Evolutionary conservation across 805 yeast genomes (phyloP).

Genomic region (Wickerhamomyces tratensis): DNA sequence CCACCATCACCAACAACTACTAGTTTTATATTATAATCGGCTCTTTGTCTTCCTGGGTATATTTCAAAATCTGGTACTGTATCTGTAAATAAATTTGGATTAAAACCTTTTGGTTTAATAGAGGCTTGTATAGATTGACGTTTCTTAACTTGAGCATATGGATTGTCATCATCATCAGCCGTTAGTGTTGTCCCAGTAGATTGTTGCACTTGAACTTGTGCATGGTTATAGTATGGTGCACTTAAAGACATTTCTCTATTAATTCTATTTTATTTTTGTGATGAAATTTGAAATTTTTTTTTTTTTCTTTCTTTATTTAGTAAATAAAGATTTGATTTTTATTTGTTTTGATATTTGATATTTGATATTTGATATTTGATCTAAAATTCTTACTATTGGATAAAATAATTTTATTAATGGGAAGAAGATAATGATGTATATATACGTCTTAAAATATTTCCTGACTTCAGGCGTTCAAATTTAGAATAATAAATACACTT

Average conservation of each 20-base stretch:
- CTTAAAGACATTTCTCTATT: neutral
- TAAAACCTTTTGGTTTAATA: no score
- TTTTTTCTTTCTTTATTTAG: no score
- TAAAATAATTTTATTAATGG: no score
- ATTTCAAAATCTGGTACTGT: constrained; percentile 18
- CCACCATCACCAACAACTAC: constrained; percentile 89
- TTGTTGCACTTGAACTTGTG: neutral
- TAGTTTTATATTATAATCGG: constrained; percentile 39
- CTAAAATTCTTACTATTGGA: no score
- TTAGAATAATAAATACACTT: no score
- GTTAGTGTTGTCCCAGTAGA: neutral
- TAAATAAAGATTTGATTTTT: no score
- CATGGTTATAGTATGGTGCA: neutral
- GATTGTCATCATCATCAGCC: neutral
- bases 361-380: no score
- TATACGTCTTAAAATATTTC: no score
- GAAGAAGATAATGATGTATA: no score
- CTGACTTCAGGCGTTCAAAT: no score
- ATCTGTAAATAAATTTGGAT: neutral
- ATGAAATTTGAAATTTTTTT: no score
- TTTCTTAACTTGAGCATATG: neutral
- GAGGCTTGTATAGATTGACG: neutral
- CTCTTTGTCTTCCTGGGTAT: constrained; percentile 14
- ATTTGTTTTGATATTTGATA: no score
- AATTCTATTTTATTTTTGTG: neutral